Evolutionary conservation across 106 monocot genomes (phyloP), one percentile per base, ranked within the genome.

Genomic region (Acorus calamus): DNA sequence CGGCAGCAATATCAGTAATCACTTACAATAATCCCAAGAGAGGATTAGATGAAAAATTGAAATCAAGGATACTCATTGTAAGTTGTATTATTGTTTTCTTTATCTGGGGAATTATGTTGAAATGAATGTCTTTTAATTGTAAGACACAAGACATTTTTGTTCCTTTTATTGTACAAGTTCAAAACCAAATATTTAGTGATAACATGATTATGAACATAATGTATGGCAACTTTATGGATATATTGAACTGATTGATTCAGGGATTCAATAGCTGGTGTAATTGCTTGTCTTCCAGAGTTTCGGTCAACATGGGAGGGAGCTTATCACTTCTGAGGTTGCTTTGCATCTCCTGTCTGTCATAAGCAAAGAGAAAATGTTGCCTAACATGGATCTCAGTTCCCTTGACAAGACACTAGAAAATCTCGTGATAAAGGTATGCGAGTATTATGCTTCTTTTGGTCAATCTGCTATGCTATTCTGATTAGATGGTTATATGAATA

Each of bases 291-390:
- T 85, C 59, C 80, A 98, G 96, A 98, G 87, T 83, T 98, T 98
- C 87, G 96, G 96, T 44, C 96, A 98, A 74, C 96, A 98, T 71
- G 96, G 87, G 63, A 91, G 96, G 72, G 96, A 98, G 65, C 76
- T 98, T 65, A 98, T 98, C 64, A 98, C 96, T 54, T 74, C 96
- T 74, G 96, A 98, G 72, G 79, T 98, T 76, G 91, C 87, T 48
- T 64, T 98, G 56, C 75, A 68, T 49, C 77, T 98, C 14, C 87
- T 98, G 60, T 88, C 73, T 70, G 59, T 85, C 60, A 72, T 98
- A 65, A 68, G 69, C 59, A 81, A 66, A 57, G 87, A 91, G 65
- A 80, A 66, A 56, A 68, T n/a, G 14, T 50, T 82, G 58, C 66
- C 55, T 56, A 67, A 74, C 60, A 68, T 68, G 53, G 74, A 83